Evolutionary conservation across 345 rosid species (phyloP), one percentile per base, ranked within the genome.

Genomic region (Hibiscus syriacus): DNA sequence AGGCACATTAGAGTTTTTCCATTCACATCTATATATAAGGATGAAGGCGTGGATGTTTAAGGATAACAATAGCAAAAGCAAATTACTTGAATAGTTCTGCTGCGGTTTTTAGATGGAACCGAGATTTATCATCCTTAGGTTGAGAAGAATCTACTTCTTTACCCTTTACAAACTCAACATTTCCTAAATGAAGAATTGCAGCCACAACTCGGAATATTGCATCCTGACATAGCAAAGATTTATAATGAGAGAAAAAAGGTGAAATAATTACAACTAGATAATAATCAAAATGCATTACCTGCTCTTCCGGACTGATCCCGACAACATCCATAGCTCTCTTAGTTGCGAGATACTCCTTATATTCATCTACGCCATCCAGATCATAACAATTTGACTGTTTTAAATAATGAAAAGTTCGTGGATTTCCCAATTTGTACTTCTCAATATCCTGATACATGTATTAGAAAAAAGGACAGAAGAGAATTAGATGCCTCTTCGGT

Each of bases 161-260:
- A 55, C 92, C 92, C 84, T 87, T 94, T 43, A 80, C 78, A 73
- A 94, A 91, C 76, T 91, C 92, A 58, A 89, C 72, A 75, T 94
- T 94, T 54, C 99, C 99, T 75, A 94, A 88, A 81, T 94, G 99
- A 69, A 94, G 98, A 71, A 94, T 87, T 69, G 96, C 98, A 72
- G 99, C 99, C 66, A 94, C 96, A 75, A 91, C 89, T 29, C 82
- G 86, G 73, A 94, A 94, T 75, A 94, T 84, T 27, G 83, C 92
- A 76, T 94, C 97, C 99, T 94, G 73, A 36, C 53, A 70, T 62
- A 66, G 79, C 50, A 61, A 68, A 73, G 73, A 38, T 16, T 1
- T 41, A 6, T 25, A 41, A 3, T 10, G 23, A 43, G 7, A 62
- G 3, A 41, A 0, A 20, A 20, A 32, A 19, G 23, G 19, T 13